Evolutionary conservation across 2,329 filamentous ascomycete species (phyloP), one percentile per base, ranked within the genome.

Genomic region (Xylariaceae sp.): DNA sequence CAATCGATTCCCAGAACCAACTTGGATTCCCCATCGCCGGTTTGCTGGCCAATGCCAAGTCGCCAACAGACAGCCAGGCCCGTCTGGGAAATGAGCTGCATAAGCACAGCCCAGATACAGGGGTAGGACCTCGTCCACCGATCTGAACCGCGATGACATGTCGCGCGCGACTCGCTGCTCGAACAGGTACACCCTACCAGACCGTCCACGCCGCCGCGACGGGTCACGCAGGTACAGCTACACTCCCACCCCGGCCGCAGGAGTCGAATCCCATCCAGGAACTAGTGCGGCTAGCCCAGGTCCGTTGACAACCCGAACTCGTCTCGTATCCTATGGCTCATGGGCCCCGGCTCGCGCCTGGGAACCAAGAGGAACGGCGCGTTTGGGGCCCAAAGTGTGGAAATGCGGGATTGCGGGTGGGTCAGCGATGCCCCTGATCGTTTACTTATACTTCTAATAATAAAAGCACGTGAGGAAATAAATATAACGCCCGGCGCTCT

Each of bases 51-150:
- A 57, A 57, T 57, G 51, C 12, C 18, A 32, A 47, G 39, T 44
- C 18, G 32, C 19, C 22, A 43, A 16, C 30, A 44, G 29, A 42
- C 39, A 43, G 21, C 21, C 41, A 43, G 13, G 50, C 43, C 39
- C 43, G n/a, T 37, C 51, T 52, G 49, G 46, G 49, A 58, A 58
- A 58, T 58, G 49, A 58, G 44, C 30, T 45, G 41, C 41, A 43
- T 29, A 21, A 40, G 45, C 53, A 56, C 53, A 56, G 53, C 41
- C 56, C 56, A 16, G 32, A 40, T 47, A 47, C 53, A 58, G 50
- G 53, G 56, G 47, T 49, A 51, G 12, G 39, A 19, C 5, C 9
- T 37, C 19, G 26, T 43, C 41, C 41, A 43, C 29, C 21, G 22
- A 43, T 47, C 43, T 46, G 34, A 55, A 49, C 42, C 29, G 21